These are phyloP conservation scores for Drechslera avenae DNA, from an alignment of 2,329 filamentous ascomycete species.

Conservation along the genomic window DNA sequence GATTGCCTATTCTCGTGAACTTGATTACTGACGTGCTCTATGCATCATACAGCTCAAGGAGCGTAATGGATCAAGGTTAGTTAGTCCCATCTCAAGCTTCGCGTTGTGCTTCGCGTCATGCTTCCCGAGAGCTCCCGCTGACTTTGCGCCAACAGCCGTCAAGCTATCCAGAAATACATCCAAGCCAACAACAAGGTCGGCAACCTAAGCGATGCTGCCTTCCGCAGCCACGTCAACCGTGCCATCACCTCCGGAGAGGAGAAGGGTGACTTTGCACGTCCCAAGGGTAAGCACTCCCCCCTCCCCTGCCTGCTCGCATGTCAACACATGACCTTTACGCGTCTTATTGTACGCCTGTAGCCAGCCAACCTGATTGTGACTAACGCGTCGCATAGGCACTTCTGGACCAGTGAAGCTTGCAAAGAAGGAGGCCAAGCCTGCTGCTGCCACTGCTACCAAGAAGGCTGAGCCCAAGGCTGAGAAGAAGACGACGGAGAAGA, in stretches of 20 bases:
- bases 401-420: constrained; percentile 92
- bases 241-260: constrained; percentile 82
- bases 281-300: constrained; percentile 73
- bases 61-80: constrained; percentile 72
- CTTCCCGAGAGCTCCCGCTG: constrained; percentile 37
- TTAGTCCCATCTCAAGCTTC: constrained; percentile 32
- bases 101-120: constrained; percentile 29
- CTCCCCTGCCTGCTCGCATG: neutral
- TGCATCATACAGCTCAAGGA: constrained; percentile 66
- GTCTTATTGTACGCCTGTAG: neutral
- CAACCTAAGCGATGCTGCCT: constrained; percentile 60
- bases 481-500: constrained; percentile 38
- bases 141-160: constrained; percentile 59
- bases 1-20: constrained; percentile 11
- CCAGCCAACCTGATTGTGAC: constrained; percentile 2
- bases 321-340: neutral
- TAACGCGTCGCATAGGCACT: constrained; percentile 61
- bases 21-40: constrained; percentile 56
- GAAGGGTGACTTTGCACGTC: constrained; percentile 84
- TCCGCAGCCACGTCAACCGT: constrained; percentile 82
- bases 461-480: constrained; percentile 40
- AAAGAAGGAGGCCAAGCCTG: constrained; percentile 67
- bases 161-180: constrained; percentile 77
- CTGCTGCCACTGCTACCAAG: constrained; percentile 31
- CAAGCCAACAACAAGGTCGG: constrained; percentile 71